A percentile compares a stretch with the other conserved stretches of the same genome.
These are phyloP conservation scores for Zymoseptoria passerinii DNA, from an alignment of 2,329 filamentous ascomycete species.

Conservation along the genomic window DNA sequence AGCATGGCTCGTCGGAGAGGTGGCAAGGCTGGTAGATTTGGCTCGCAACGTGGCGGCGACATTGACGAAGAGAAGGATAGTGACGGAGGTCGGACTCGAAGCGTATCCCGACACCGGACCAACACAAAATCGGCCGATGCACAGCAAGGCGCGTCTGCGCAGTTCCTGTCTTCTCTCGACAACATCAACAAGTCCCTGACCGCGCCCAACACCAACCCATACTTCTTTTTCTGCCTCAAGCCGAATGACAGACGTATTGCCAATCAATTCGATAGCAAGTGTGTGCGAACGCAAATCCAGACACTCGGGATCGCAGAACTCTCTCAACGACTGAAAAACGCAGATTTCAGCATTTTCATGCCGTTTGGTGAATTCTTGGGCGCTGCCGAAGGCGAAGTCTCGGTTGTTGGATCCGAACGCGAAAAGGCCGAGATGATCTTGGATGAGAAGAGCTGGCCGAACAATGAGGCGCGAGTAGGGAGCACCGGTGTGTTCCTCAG, in stretches of 20 bases:
- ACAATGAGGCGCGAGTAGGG: conserved; percentile 82
- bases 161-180: conserved; percentile 82
- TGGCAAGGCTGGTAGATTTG: conserved; percentile 44
- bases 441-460: conserved; percentile 85
- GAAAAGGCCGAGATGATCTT: conserved; percentile 89
- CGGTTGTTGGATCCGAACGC: conserved; percentile 81
- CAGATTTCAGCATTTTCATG: conserved; percentile 91
- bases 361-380: conserved; percentile 94
- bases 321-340: conserved; percentile 81
- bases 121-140: conserved; percentile 34
- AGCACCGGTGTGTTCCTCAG: conserved; percentile 93
- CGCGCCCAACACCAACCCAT: conserved; percentile 76
- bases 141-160: conserved; percentile 82
- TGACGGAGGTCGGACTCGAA: conserved; percentile 27
- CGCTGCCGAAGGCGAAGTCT: conserved; percentile 71
- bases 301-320: conserved; percentile 96
- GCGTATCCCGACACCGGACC: conserved; percentile 27
- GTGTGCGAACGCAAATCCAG: conserved; percentile 87
- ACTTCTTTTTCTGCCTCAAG: conserved; percentile 96
- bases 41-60: conserved; percentile 31
- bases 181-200: conserved; percentile 84
- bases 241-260: conserved; percentile 94
- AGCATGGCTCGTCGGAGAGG: conserved; percentile 82
- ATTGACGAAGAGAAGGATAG: conserved; percentile 39
- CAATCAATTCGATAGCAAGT: conserved; percentile 98